Evolutionary conservation across 208 protist genomes (phyloP).

Genomic region (Leishmania turanica): DNA sequence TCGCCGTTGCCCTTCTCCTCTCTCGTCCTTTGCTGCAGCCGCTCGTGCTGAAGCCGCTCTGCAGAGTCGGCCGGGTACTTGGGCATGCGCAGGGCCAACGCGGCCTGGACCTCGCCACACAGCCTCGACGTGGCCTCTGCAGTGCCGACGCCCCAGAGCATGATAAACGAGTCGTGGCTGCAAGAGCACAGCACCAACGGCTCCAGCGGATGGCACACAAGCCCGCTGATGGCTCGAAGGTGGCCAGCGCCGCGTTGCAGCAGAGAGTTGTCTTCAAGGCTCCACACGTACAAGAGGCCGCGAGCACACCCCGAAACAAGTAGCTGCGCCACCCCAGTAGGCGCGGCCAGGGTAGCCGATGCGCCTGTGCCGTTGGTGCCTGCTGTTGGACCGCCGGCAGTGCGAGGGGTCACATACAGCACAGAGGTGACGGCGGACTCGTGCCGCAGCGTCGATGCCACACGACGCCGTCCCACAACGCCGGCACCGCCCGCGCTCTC

Average conservation of each 20-base stretch:
- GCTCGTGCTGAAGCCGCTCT: slow-evolving; percentile 17
- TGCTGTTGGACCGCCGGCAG: background rate
- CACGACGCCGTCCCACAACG: slow-evolving; percentile 5
- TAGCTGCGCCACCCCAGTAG: slow-evolving; percentile 12
- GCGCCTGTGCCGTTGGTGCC: background rate
- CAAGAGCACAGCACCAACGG: slow-evolving; percentile 49
- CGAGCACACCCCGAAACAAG: slow-evolving; percentile 91
- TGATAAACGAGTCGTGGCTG: slow-evolving; percentile 60
- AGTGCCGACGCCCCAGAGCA: slow-evolving; percentile 61
- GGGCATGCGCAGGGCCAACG: slow-evolving; percentile 24
- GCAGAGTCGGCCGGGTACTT: slow-evolving; percentile 21
- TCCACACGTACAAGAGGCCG: slow-evolving; percentile 90
- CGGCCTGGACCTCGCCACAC: slow-evolving; percentile 5
- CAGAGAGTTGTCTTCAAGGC: slow-evolving; percentile 62
- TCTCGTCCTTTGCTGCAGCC: background rate
- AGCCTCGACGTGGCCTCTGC: slow-evolving; percentile 16
- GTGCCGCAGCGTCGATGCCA: slow-evolving; percentile 31
- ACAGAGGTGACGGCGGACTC: slow-evolving; percentile 58
- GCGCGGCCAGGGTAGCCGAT: background rate
- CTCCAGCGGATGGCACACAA: slow-evolving; percentile 62
- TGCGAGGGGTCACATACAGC: slow-evolving; percentile 60
- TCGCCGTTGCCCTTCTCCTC: background rate
- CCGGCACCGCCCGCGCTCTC: slow-evolving; percentile 21
- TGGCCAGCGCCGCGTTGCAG: slow-evolving; percentile 61
- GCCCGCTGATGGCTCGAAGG: slow-evolving; percentile 53